A percentile compares a stretch with the other conserved stretches of the same genome.
Evolutionary conservation across 164 flowering plant genomes (phyloP).

Genomic region (Platanus orientalis): DNA sequence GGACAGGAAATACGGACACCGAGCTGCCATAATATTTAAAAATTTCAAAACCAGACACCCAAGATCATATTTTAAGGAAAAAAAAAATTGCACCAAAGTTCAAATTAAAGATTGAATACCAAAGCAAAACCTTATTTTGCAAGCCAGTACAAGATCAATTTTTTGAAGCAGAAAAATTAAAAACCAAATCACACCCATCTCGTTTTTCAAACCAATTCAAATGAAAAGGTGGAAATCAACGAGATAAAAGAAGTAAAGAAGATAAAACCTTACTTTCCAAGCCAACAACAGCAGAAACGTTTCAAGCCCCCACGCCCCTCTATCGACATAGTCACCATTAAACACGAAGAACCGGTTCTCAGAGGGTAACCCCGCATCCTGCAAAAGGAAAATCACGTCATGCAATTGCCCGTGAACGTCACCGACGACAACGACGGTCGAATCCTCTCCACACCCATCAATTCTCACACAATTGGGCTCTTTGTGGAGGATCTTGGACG

Average conservation of each 20-base stretch:
- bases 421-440: conserved; percentile 77
- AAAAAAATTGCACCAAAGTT: too few relatives aligned
- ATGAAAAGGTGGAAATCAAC: neutral
- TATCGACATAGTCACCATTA: conserved; percentile 95
- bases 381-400: conserved; percentile 58
- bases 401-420: conserved; percentile 93
- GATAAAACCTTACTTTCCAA: conserved; percentile 62
- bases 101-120: neutral
- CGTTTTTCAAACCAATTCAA: neutral
- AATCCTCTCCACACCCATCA: conserved; percentile 28
- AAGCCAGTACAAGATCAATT: neutral
- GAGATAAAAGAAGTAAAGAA: neutral
- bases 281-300: conserved; percentile 72
- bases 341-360: conserved; percentile 68
- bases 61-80: neutral
- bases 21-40: too few relatives aligned
- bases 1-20: too few relatives aligned
- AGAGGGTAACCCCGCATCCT: conserved; percentile 67
- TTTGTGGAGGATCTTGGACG: conserved; percentile 81
- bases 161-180: neutral
- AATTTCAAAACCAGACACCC: too few relatives aligned
- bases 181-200: neutral
- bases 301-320: conserved; percentile 99
- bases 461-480: conserved; percentile 79
- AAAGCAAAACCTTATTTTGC: neutral